These are phyloP conservation scores for Lantana camara DNA, from an alignment of 257 asterid species.

Conservation along the genomic window DNA sequence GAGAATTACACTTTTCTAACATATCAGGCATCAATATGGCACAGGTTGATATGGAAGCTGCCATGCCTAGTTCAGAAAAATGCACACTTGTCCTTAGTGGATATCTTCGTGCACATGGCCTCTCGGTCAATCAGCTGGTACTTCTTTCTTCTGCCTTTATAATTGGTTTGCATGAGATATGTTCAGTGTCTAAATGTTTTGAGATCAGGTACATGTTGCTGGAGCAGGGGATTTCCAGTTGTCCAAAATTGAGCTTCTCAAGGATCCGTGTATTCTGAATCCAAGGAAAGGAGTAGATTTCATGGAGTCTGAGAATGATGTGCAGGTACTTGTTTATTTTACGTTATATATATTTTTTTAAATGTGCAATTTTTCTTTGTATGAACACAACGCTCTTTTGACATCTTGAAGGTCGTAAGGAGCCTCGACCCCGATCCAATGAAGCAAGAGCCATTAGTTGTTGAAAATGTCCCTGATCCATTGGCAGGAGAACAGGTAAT, in stretches of 20 bases:
- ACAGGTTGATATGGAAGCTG: conserved; percentile 68
- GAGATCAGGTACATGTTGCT: conserved; percentile 86
- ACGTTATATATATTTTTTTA: background rate
- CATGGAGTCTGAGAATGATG: conserved; percentile 71
- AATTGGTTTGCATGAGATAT: conserved; percentile 16
- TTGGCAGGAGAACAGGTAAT: conserved; percentile 97
- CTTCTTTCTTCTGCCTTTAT: conserved; percentile 32
- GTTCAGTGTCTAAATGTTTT: conserved; percentile 37
- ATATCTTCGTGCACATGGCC: conserved; percentile 69
- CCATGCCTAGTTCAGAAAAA: conserved; percentile 50
- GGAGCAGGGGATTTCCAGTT: conserved; percentile 97
- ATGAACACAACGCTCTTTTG: background rate
- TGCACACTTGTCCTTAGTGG: conserved; percentile 83
- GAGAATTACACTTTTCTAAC: conserved; percentile 5
- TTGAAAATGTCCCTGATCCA: conserved; percentile 80
- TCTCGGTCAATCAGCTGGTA: conserved; percentile 96
- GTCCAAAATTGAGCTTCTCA: conserved; percentile 80
- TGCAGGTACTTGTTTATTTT: conserved; percentile 45
- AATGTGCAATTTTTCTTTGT: background rate
- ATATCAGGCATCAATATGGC: conserved; percentile 7
- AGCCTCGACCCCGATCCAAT: conserved; percentile 81
- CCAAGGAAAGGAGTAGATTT: conserved; percentile 60
- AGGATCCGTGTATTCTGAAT: conserved; percentile 79
- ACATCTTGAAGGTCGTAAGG: conserved; percentile 62
- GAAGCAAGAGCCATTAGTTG: conserved; percentile 81